Base-by-base conservation (phyloP, 192 early-diverging fungal genomes). In the Chytriomyces sp. region DNA sequence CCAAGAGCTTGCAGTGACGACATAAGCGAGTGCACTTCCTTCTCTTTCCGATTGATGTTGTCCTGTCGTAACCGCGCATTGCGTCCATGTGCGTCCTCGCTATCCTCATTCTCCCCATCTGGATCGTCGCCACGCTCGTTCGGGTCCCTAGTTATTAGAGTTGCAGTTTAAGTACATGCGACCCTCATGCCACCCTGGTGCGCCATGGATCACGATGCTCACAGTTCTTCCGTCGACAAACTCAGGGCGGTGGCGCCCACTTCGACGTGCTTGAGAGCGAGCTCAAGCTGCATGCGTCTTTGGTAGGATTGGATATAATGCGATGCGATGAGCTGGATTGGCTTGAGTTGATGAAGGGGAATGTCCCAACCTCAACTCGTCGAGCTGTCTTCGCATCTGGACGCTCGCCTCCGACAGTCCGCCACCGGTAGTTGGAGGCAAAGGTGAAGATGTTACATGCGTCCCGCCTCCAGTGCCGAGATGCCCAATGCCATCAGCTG, bases 211-310 rank as follows among this genome's bases (percentile, higher is more conserved):
- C n/a, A 52, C 12, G 26, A 32, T 34, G 33, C 66, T 55, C 3
- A 68, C 68, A 70, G 8, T 19, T 70, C 68, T n/a, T 70, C 28
- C 5, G 12, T 32, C 5, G 68, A 37, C 10, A 59, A 39, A 31
- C 12, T 31, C 54, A 70, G 41, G 0, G 57, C 36, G 5, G 17
- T 55, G 1, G 55, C 2, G 39, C 68, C 68, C 1, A 70, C 59
- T 55, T 70, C 55, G 12, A 70, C 14, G n/a, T 70, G 68, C 54
- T 59, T 57, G 19, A 28, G 33, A 14, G 68, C 68, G 26, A 70
- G 38, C 25, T 70, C 68, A 36, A 70, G 44, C 32, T 70, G 68
- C 54, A n/a, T 70, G 26, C 28, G 57, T 32, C 68, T 70, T 17
- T 40, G 17, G 22, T n/a, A 0, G 1, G n/a, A 12, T 17, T 61